Evolutionary conservation across 192 early-diverging fungal genomes (phyloP).

Genomic region (Backusella macrospora): DNA sequence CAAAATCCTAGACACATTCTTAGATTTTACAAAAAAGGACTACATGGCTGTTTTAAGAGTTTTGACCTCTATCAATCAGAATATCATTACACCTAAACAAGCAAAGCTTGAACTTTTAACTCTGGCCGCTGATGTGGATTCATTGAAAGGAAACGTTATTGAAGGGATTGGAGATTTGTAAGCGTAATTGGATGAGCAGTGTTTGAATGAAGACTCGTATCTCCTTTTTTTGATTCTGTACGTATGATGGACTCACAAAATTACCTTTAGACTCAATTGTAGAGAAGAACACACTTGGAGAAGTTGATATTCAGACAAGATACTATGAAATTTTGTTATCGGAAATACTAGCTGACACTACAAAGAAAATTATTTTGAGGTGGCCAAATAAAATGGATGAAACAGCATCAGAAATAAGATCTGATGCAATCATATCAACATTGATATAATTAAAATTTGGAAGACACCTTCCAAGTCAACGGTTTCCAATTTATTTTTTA

Average conservation of each 20-base stretch:
- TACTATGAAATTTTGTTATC: conserved; percentile 17
- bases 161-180: conserved; percentile 23
- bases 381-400: conserved; percentile 20
- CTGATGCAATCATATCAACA: conserved; percentile 19
- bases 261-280: conserved; percentile 16
- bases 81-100: conserved; percentile 3
- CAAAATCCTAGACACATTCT: neutral
- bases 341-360: neutral
- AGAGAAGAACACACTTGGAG: conserved; percentile 12
- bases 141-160: conserved; percentile 8
- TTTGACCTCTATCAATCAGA: neutral
- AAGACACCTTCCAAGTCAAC: conserved; percentile 15
- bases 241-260: conserved; percentile 17
- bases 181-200: conserved; percentile 18
- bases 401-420: neutral
- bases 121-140: neutral
- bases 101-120: conserved; percentile 16
- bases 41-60: conserved; percentile 2
- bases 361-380: conserved; percentile 6
- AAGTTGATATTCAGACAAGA: conserved; percentile 19
- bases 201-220: conserved; percentile 18
- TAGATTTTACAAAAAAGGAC: conserved; percentile 1
- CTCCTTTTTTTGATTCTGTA: conserved; percentile 15
- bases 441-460: conserved; percentile 13
- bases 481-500: conserved; percentile 14